phyloP scores from a whole-genome alignment of 129 eudicot species.

The Scalesia atractyloides region DNA sequence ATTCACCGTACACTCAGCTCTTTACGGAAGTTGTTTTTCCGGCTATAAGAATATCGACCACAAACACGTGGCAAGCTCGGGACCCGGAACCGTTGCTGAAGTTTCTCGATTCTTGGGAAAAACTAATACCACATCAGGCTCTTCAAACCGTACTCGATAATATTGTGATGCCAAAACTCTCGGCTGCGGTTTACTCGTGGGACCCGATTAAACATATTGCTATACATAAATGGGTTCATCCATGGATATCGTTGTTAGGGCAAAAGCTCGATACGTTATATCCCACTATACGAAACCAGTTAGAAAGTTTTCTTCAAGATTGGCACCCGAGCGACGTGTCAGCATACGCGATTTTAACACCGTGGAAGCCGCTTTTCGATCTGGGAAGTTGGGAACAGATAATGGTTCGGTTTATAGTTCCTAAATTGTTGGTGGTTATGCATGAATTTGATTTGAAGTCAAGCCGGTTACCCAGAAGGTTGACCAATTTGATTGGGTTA shows the following conservation, averaged over 20 bases:
- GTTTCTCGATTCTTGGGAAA: slow-evolving; percentile 77
- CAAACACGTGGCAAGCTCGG: slow-evolving; percentile 79
- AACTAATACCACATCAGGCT: slow-evolving; percentile 54
- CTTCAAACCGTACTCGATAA: slow-evolving; percentile 68
- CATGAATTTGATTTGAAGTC: slow-evolving; percentile 59
- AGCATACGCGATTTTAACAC: slow-evolving; percentile 61
- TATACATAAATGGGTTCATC: slow-evolving; percentile 88
- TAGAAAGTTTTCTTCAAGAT: slow-evolving; percentile 71
- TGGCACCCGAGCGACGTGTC: slow-evolving; percentile 82
- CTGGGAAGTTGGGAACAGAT: slow-evolving; percentile 78
- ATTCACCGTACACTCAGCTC: slow-evolving; percentile 40
- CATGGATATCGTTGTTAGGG: slow-evolving; percentile 78
- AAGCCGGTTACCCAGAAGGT: slow-evolving; percentile 74
- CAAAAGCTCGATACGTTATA: slow-evolving; percentile 53
- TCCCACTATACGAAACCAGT: slow-evolving; percentile 53
- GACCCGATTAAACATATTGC: slow-evolving; percentile 83
- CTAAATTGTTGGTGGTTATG: slow-evolving; percentile 61
- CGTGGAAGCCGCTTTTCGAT: slow-evolving; percentile 85
- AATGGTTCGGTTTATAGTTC: slow-evolving; percentile 66
- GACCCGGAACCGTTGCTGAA: slow-evolving; percentile 77
- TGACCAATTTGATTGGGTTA: slow-evolving; percentile 64
- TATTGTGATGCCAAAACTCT: slow-evolving; percentile 64
- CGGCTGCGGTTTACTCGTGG: slow-evolving; percentile 77
- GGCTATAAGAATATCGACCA: slow-evolving; percentile 64
- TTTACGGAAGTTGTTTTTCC: slow-evolving; percentile 80